Base-by-base conservation (phyloP, 129 eudicot genomes). In the Chrysanthemum makinoi region DNA sequence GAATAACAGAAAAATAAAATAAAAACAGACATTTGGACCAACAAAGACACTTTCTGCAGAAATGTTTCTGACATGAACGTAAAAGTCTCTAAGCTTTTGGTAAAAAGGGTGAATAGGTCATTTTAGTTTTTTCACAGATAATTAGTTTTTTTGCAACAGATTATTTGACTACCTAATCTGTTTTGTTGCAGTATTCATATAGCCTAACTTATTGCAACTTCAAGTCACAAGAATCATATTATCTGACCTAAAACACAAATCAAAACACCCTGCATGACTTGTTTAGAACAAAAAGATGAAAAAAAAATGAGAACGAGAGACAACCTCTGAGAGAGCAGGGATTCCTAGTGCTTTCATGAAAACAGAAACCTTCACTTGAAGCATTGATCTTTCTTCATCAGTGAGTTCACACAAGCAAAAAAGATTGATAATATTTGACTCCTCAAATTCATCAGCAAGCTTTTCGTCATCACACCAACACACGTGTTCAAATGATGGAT, bases 401-500 rank as follows among this genome's bases (percentile, higher is more conserved):
- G 66, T 78, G 22, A 86, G 80, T 43, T 85, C 83, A 50, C 91
- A 91, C 69, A 89, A 83, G 66, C 81, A 74, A 15, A 94, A 75
- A 79, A 89, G 79, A 60, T 89, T 84, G 55, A 94, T 74, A 75
- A 67, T 79, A 26, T 86, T 82, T 9, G 64, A 60, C 68, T 79
- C 72, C 83, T 78, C 76, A 35, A 94, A 94, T 72, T 94, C 97
- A 66, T 82, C 82, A 77, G 78, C 78, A 44, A 94, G 79, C 44
- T 74, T 70, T 13, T 89, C 89, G 70, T 94, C 91, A 80, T 90
- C 93, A 72, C 84, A 84, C 97, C 97, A 94, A 75, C 96, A 94
- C 12, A 88, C 76, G 6, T 82, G 81, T 49, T 96, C 93, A 84
- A 76, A 87, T 12, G 90, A 89, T 26, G 89, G 65, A 77, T 90